These are phyloP conservation scores for Panaeolus papilionaceus DNA, from an alignment of 768 basidiomycete genomes.

Conservation along the genomic window DNA sequence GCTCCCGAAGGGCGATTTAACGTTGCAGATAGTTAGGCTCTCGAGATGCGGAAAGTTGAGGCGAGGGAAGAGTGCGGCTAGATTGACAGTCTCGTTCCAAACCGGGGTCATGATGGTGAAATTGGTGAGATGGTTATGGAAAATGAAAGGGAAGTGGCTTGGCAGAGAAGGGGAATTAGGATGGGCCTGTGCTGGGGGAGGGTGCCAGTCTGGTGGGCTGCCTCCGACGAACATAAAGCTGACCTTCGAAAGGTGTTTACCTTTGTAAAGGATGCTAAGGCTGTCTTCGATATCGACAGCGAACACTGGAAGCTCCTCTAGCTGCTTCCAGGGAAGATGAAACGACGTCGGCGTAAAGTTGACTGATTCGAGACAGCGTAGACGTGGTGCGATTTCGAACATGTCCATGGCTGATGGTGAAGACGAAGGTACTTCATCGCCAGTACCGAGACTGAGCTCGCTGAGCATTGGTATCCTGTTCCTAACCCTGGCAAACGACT, in stretches of 20 bases:
- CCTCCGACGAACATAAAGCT: conserved; percentile 38
- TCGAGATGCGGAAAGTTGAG: conserved; percentile 42
- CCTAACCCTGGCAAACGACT: conserved; percentile 33
- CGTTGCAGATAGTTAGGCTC: conserved; percentile 45
- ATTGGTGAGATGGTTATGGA: conserved; percentile 39
- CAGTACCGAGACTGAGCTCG: conserved; percentile 40
- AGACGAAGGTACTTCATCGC: conserved; percentile 31
- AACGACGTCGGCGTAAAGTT: conserved; percentile 40
- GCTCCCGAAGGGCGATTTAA: conserved; percentile 39
- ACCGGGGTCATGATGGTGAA: conserved; percentile 45
- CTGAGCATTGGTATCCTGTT: conserved; percentile 37
- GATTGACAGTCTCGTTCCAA: conserved; percentile 42
- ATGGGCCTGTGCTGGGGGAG: conserved; percentile 18
- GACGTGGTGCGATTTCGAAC: conserved; percentile 37
- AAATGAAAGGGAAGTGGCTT: conserved; percentile 28
- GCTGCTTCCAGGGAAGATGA: conserved; percentile 41
- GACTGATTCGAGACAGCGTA: conserved; percentile 41
- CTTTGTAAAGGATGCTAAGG: conserved; percentile 36
- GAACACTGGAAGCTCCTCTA: conserved; percentile 38
- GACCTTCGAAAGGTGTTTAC: conserved; percentile 32
- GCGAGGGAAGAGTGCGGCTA: conserved; percentile 41
- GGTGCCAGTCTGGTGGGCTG: conserved; percentile 21
- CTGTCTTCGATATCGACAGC: conserved; percentile 39
- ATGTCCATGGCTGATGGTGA: conserved; percentile 29
- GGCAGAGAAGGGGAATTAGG: conserved; percentile 21